phyloP scores from a whole-genome alignment of 2,329 filamentous ascomycete genomes.

The Scedosporium aurantiacum region DNA sequence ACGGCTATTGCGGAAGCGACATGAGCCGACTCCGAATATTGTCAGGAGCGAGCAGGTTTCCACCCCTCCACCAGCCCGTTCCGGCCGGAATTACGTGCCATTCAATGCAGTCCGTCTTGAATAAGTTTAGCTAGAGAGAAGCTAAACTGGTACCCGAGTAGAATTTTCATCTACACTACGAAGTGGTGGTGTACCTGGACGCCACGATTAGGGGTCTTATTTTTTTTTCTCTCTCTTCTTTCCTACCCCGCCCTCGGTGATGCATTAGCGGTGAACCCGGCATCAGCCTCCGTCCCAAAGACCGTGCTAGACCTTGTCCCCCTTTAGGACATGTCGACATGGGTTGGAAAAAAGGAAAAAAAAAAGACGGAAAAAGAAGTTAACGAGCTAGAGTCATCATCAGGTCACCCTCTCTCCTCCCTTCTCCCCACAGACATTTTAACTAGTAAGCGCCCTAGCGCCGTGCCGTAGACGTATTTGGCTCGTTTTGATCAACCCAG shows the following conservation, averaged over 20 bases:
- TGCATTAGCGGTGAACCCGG: not conserved
- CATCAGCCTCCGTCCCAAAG: not conserved
- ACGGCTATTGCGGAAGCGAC: not conserved
- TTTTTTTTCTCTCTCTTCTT: too few relatives aligned
- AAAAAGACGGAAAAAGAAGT: too few relatives aligned
- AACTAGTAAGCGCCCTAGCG: constrained; percentile 1
- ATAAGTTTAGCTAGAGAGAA: too few relatives aligned
- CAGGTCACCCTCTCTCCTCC: not conserved
- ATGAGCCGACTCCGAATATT: not conserved
- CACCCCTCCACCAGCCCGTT: too few relatives aligned
- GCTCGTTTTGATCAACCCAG: not conserved
- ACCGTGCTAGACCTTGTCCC: not conserved
- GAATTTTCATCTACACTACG: not conserved
- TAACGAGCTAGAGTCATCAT: too few relatives aligned
- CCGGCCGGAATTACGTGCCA: too few relatives aligned
- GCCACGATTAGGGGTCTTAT: not conserved
- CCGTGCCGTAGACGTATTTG: not conserved
- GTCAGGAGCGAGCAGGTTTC: not conserved
- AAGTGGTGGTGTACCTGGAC: not conserved
- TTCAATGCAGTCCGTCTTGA: too few relatives aligned
- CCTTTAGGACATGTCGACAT: too few relatives aligned
- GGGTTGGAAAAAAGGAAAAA: too few relatives aligned
- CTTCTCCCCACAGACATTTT: not conserved
- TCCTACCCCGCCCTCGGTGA: not conserved
- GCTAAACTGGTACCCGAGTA: too few relatives aligned